Base-by-base conservation (phyloP, 2,329 filamentous ascomycete species). In the Colletotrichum viniferum region DNA sequence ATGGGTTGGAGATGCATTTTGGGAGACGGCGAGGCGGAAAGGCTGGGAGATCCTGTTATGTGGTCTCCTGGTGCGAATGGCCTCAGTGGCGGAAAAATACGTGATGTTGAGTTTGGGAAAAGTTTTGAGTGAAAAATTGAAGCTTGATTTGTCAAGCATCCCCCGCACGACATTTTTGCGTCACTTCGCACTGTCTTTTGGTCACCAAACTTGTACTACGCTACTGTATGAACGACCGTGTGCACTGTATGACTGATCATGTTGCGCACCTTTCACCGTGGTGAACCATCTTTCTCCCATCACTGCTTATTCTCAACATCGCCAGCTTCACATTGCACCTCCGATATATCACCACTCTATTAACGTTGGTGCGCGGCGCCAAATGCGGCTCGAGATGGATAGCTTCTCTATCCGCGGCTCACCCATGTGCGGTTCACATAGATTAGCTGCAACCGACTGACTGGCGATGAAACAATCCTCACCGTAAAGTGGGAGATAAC, bases 1-100 rank as follows among this genome's bases (percentile, higher is more conserved):
- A 77, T 71, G 58, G 77, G 77, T n/a, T 77, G 77, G 21, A 77
- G 69, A 71, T 77, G 77, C 77, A 77, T 77, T 36, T 32, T 61
- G 62, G 21, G 30, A 30, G 34, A n/a, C 10, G n/a, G 8, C 7
- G 0, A 21, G 43, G 10, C 56, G 16, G 7, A 4, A 30, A 3
- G 7, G 30, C 56, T 61, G 28, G 10, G 32, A 14, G 13, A 28
- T 12, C 10, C 30, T n/a, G 24, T 18, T 34, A 16, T 28, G 10
- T 10, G n/a, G 32, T 34, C 43, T 34, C 60, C 21, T 34, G 32
- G 34, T 52, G 34, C 8, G 21, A 32, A 66, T 66, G 34, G 28
- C 18, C 38, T 60, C 32, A 38, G 71, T 55, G 69, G 63, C 55
- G 73, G 30, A 30, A 38, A 21, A n/a, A 48, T 64, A 26, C 13